Base-by-base conservation (phyloP, 345 rosid genomes). In the Euphorbia pulcherrima region DNA sequence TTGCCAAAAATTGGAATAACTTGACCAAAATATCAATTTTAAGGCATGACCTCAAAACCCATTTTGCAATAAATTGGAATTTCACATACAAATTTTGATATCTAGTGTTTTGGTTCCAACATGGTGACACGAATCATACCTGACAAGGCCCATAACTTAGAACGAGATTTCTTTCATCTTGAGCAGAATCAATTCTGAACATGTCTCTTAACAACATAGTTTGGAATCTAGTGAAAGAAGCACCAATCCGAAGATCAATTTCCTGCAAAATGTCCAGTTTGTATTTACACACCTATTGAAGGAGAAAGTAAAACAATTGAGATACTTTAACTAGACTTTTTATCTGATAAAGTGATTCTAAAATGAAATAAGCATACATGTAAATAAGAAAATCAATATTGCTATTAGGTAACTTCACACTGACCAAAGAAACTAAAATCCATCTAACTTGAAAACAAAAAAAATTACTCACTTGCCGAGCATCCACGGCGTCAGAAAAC, bases 61-160 rank as follows among this genome's bases (percentile, higher is more conserved):
- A n/a, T 50, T 50, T 50, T 50, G 23, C 8, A 9, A 9, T 50
- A 18, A 18, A 50, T n/a, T 50, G 24, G 24, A 50, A 7, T 50
- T 33, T 50, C 9, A 8, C n/a, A 4, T 7, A 50, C 54, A 50
- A 18, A 24, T 50, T 47, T 21, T 50, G 54, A n/a, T 50, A n/a
- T 50, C 9, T n/a, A n/a, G 1, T 50, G 8, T 21, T 21, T 23
- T 12, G 18, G 12, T 4, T 51, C 44, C 40, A 23, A 26, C 21
- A n/a, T n/a, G n/a, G n/a, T n/a, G n/a, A n/a, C n/a, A 13, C 6
- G 35, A 41, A 24, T 41, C 80, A 58, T 79, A 93, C 97, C 92
- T 93, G 96, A 75, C 99, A 93, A 62, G 97, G 99, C 72, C 99
- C 99, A 80, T 90, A 93, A 81, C 99, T 93, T 65, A 91, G 79